Evolutionary conservation across 345 rosid species (phyloP), one percentile per base, ranked within the genome.

Genomic region (Bruguiera parviflora): DNA sequence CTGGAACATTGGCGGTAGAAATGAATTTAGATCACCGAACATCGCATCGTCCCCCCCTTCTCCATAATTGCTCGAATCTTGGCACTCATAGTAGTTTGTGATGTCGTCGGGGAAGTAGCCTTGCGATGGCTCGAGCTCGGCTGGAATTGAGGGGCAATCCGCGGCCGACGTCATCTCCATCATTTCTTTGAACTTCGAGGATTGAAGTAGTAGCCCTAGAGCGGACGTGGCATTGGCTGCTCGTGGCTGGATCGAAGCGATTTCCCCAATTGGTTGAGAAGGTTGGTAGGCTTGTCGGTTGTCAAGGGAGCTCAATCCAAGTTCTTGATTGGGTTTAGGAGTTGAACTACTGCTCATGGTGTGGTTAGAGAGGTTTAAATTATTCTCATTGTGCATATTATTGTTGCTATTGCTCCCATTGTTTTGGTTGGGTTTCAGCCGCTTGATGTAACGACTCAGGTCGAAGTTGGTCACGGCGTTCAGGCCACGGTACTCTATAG

Each of bases 381-480:
- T 37, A 28, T 19, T 55, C 10, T 55, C 58, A 28, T 55, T 3
- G 27, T 22, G 27, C 16, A 55, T 3, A 15, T 22, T 22, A 22
- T 10, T 53, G 58, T 19, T 59, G 21, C 31, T 49, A 5, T 32
- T 79, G 63, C 8, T 63, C 46, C 43, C 53, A 22, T 47, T 21
- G 4, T 62, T 52, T 16, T 73, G 76, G 58, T 75, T 68, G 16
- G 94, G 91, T 71, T 82, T 82, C 4, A 86, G 87, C 89, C 94
- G 86, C 53, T 83, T 83, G 77, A 86, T 79, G 68, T 93, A 93
- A 61, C 96, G 91, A 72, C 97, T 89, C 28, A 93, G 83, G 63
- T 91, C 97, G 56, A 93, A 93, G 76, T 91, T 93, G 19, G 98
- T 93, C 65, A 93, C 98, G 4, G 98, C 98, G 61, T 93, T 91